These are phyloP conservation scores for Exophiala bonariae DNA, from an alignment of 2,329 filamentous ascomycete species.

Conservation along the genomic window DNA sequence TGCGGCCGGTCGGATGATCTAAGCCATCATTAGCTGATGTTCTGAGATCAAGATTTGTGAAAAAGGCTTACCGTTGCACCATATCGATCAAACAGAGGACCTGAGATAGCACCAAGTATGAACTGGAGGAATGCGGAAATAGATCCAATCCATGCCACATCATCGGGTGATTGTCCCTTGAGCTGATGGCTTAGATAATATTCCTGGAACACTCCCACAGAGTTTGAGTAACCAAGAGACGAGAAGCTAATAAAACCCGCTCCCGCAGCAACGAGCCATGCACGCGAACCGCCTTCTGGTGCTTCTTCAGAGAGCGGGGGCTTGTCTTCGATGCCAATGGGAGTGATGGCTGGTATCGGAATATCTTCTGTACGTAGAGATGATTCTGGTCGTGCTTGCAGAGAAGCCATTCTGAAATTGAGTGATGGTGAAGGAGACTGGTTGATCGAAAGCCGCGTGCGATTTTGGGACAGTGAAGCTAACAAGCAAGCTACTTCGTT, in stretches of 20 bases:
- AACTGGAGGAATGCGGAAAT: conserved; percentile 81
- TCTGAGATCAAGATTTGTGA: conserved; percentile 35
- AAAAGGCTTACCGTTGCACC: conserved; percentile 37
- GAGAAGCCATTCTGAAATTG: too few species aligned
- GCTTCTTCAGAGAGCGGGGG: not conserved
- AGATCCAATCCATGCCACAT: conserved; percentile 84
- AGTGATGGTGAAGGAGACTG: too few species aligned
- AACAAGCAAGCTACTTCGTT: too few species aligned
- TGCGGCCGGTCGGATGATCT: conserved; percentile 50
- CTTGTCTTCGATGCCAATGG: too few species aligned
- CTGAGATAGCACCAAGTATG: conserved; percentile 80
- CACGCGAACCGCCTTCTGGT: conserved; percentile 70
- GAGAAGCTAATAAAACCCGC: conserved; percentile 75
- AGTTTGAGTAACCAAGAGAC: conserved; percentile 52
- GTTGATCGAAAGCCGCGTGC: too few species aligned
- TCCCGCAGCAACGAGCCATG: conserved; percentile 83
- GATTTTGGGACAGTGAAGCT: too few species aligned
- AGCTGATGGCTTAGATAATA: conserved; percentile 76
- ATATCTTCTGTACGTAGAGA: too few species aligned
- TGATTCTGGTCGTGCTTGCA: too few species aligned
- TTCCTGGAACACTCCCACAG: conserved; percentile 69
- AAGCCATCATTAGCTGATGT: conserved; percentile 16
- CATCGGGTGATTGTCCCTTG: conserved; percentile 63
- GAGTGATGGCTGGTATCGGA: too few species aligned
- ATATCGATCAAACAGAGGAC: conserved; percentile 74